These are phyloP conservation scores for Boletus pseudopeckii DNA, from an alignment of 768 basidiomycete species.

Conservation along the genomic window DNA sequence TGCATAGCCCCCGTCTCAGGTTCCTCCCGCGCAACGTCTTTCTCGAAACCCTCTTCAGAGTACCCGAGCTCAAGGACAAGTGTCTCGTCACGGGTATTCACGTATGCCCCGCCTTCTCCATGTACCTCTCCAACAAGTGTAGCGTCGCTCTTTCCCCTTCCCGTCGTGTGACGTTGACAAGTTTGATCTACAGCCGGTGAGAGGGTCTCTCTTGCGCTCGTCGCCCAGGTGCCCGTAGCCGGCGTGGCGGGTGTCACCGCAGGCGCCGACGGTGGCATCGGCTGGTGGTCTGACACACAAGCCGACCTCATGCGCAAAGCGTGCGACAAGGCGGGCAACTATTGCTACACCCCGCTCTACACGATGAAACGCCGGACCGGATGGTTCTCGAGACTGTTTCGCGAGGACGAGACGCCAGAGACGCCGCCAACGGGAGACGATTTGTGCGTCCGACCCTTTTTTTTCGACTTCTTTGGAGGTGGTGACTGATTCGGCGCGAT, in stretches of 20 bases:
- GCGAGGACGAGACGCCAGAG: background rate
- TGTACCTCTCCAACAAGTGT: constrained; percentile 33
- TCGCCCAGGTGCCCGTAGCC: constrained; percentile 11
- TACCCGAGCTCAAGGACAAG: constrained; percentile 28
- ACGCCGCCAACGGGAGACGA: constrained; percentile 3
- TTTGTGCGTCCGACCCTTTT: constrained; percentile 8
- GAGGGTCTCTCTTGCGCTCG: constrained; percentile 23
- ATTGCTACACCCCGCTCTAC: constrained; percentile 29
- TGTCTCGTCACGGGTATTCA: constrained; percentile 33
- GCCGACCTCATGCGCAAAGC: constrained; percentile 24
- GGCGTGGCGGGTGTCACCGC: constrained; percentile 4
- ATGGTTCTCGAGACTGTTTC: constrained; percentile 1
- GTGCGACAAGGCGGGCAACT: constrained; percentile 17
- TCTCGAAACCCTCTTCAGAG: constrained; percentile 23
- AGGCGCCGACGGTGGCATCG: constrained; percentile 8
- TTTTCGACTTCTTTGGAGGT: background rate
- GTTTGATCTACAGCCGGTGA: constrained; percentile 18
- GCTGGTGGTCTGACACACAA: constrained; percentile 23
- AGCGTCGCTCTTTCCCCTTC: no score
- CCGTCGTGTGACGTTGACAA: background rate
- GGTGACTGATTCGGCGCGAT: background rate
- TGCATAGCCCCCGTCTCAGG: constrained; percentile 26
- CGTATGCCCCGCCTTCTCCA: constrained; percentile 32
- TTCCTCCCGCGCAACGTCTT: constrained; percentile 21
- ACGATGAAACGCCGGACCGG: constrained; percentile 15